Base-by-base conservation (phyloP, 345 rosid genomes). In the Gynandropsis gynandra region DNA sequence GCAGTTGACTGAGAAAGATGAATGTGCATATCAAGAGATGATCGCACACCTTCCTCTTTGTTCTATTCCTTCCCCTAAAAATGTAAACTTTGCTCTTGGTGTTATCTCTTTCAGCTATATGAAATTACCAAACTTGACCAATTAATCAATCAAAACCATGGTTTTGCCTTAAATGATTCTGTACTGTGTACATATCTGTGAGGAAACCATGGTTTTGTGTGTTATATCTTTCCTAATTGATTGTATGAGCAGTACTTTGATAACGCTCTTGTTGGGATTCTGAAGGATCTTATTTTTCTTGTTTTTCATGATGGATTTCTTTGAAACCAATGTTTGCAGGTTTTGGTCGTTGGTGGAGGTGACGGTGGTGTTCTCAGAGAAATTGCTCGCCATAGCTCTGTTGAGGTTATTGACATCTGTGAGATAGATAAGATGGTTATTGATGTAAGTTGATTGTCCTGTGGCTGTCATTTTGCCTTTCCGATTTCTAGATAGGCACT, bases 1-100 rank as follows among this genome's bases (percentile, higher is more conserved):
- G 58, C 97, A 92, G 68, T 68, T 92, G 74, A 92, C 97, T 8
- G 95, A 92, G 78, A 92, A 80, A 67, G 97, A 92, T 74, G 97
- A 85, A 72, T 87, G 73, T 68, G 99, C 95, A 32, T 88, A 92
- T 74, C 99, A 92, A 74, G 99, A 92, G 80, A 92, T 92, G 98
- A 92, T 92, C 52, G 73, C 89, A 34, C 99, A 92, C 75, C 87
- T 92, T 58, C 97, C 99, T 42, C 81, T 92, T 27, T 92, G 99
- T 68, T 92, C 94, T 0, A 70, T 83, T 58, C 76, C 78, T 19
- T 80, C 85, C 45, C 99, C 97, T 4, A 92, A 78, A 76, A 74
- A 64, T 61, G 98, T 92, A 74, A 64, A 50, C 44, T 53, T 33
- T 10, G n/a, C 3, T 37, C 11, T 24, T 24, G 5, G 5, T 24